Conservation (phyloP, 2,329 filamentous ascomycete genomes). For the Ophiosphaerella herpotricha region DNA sequence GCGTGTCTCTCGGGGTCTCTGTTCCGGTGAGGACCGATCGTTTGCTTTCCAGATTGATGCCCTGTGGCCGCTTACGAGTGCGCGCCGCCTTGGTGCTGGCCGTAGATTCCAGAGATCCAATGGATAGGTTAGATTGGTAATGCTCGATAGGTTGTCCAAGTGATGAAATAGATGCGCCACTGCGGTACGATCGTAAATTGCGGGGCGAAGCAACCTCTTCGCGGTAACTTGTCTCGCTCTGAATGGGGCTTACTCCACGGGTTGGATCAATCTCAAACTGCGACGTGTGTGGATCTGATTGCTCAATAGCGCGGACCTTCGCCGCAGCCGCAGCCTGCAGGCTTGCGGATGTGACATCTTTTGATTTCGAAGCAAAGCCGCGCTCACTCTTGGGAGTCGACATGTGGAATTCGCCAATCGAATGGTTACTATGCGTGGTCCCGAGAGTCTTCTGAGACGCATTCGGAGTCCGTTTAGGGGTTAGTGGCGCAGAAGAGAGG, state of each 20-base stretch:
- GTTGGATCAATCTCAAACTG: slow-evolving; percentile 47
- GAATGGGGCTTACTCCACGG: slow-evolving; percentile 82
- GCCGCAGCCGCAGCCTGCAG: slow-evolving; percentile 44
- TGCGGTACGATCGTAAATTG: slow-evolving; percentile 52
- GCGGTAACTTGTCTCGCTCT: slow-evolving; percentile 83
- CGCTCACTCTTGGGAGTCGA: slow-evolving; percentile 52
- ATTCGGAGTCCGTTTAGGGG: slow-evolving; percentile 64
- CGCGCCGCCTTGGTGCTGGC: slow-evolving; percentile 62
- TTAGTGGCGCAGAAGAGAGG: slow-evolving; percentile 64
- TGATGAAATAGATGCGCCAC: slow-evolving; percentile 61
- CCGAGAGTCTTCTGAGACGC: slow-evolving; percentile 64
- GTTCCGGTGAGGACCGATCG: slow-evolving; percentile 52
- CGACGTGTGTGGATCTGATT: slow-evolving; percentile 38
- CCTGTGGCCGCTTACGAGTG: slow-evolving; percentile 58
- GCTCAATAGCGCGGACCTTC: slow-evolving; percentile 43
- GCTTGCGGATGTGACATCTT: slow-evolving; percentile 26
- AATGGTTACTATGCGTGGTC: slow-evolving; percentile 66
- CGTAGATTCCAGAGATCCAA: slow-evolving; percentile 62
- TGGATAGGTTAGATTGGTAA: slow-evolving; percentile 61
- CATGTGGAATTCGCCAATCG: slow-evolving; percentile 56
- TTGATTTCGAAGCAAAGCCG: slow-evolving; percentile 47
- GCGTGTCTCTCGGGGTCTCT: slow-evolving; percentile 46
- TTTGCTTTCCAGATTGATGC: slow-evolving; percentile 57
- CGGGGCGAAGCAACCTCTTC: slow-evolving; percentile 48
- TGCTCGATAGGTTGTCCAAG: slow-evolving; percentile 61